phyloP scores from a whole-genome alignment of 257 asterid species.

The Ocimum tenuiflorum region DNA sequence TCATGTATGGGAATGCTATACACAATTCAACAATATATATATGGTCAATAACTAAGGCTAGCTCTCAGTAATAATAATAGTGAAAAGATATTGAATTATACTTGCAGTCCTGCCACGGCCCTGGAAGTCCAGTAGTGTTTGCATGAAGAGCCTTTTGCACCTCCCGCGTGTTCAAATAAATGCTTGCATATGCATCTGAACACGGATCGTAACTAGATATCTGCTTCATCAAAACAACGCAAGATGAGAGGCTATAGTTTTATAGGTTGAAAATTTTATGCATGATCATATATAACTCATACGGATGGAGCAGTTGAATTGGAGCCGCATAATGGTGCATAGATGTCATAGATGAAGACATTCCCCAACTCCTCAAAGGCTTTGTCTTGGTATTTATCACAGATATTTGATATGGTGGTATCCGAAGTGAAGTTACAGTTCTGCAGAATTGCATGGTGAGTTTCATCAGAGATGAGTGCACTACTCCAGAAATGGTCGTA shows the following conservation, averaged over 20 bases:
- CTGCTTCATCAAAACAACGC: background rate
- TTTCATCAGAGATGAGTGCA: too few species aligned
- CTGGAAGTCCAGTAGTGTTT: slow-evolving; percentile 28
- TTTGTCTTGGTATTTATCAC: background rate
- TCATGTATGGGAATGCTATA: background rate
- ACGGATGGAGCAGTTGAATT: too few species aligned
- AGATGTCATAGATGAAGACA: slow-evolving; percentile 29
- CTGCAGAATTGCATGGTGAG: too few species aligned
- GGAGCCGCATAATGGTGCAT: slow-evolving; percentile 36
- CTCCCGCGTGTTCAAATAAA: slow-evolving; percentile 34
- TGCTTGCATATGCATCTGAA: slow-evolving; percentile 23
- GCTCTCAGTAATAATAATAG: too few species aligned
- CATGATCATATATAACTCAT: too few species aligned
- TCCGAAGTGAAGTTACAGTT: too few species aligned
- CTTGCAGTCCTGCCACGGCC: slow-evolving; percentile 45
- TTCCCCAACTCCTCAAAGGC: slow-evolving; percentile 11
- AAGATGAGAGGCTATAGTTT: background rate
- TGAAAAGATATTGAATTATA: background rate
- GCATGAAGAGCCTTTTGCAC: slow-evolving; percentile 54
- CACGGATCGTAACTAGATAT: slow-evolving; percentile 43
- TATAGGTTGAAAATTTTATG: too few species aligned
- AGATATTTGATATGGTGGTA: too few species aligned
- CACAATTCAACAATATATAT: too few species aligned
- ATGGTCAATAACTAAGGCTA: too few species aligned
- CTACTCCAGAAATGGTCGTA: too few species aligned